Evolutionary conservation across 1,139 yeast species (phyloP), one percentile per base, ranked within the genome.

Genomic region (Lodderomyces pseudojiufengensis): DNA sequence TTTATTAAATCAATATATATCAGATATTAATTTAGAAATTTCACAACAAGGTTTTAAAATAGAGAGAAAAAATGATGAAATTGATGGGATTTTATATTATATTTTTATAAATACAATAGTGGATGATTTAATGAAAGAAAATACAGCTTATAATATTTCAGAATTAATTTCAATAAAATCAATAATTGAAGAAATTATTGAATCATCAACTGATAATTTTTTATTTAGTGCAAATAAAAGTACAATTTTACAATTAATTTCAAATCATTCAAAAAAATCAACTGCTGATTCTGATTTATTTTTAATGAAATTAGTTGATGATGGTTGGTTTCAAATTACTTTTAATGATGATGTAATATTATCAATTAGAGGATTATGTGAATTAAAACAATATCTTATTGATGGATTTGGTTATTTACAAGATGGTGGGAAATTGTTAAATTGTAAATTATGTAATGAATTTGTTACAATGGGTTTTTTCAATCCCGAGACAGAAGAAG

Each of bases 401-500:
- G 71, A 64, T 18, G 63, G 73, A 20, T 72, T 61, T 44, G 80
- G 75, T 27, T 11, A 20, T 3, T 50, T 56, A 0, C 40, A 42
- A n/a, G 51, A 52, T 10, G 42, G 44, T 23, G 81, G 78, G 2
- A 61, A 67, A 18, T 50, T 80, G 1, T 53, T 65, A 5, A 25
- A 50, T 9, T 82, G 90, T 48, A 45, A 48, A 20, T 78, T 74
- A 13, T 82, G 88, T 53, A 57, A 61, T n/a, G 76, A 71, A 24
- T 57, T 80, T 10, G 75, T 78, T 5, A 80, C 85, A 0, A 43
- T 69, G 33, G 88, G 88, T 0, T 69, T 76, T 46, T 42, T 51
- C 0, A 32, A 30, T 2, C 31, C 28, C 9, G 9, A 27, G 3
- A 25, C n/a, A 9, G 20, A 22, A 8, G 26, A 36, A 14, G 23